Evolutionary conservation across 495 filamentous ascomycete genomes (phyloP).

Genomic region (Xylaria telfairii): DNA sequence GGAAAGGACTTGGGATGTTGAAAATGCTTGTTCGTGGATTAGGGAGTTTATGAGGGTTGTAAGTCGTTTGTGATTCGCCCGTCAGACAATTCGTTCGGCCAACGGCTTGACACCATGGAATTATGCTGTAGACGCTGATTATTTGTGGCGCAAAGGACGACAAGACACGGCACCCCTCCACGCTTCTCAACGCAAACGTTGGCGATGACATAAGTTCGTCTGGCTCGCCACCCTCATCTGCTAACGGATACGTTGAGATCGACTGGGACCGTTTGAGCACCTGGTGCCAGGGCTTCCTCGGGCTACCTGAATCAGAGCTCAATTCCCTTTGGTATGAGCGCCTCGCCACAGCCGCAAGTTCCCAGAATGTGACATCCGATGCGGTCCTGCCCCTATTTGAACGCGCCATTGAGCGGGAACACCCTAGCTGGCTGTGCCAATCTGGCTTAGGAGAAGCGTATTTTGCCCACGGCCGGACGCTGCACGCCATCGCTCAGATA

Average conservation of each 20-base stretch:
- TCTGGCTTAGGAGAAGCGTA: background rate
- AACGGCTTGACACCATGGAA: too few species aligned
- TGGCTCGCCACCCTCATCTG: too few species aligned
- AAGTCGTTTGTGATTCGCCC: too few species aligned
- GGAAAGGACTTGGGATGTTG: background rate
- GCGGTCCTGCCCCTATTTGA: too few species aligned
- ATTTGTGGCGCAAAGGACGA: too few species aligned
- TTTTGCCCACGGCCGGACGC: background rate
- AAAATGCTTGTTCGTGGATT: background rate
- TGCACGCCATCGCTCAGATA: background rate
- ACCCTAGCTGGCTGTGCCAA: background rate
- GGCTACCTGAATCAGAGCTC: conserved; percentile 6
- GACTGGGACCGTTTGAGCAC: background rate
- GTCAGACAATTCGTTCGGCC: too few species aligned
- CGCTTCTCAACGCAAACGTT: background rate
- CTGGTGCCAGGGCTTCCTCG: conserved; percentile 8
- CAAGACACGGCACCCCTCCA: background rate
- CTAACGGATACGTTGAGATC: too few species aligned
- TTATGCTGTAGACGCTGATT: too few species aligned
- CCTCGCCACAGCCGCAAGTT: background rate
- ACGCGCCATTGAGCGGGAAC: background rate
- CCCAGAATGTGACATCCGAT: background rate
- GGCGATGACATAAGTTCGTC: too few species aligned
- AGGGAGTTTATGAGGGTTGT: conserved; percentile 1
- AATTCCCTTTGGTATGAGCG: conserved; percentile 16